Conservation (phyloP, 2,329 filamentous ascomycete species). For the Phyllosticta citribraziliensis region DNA sequence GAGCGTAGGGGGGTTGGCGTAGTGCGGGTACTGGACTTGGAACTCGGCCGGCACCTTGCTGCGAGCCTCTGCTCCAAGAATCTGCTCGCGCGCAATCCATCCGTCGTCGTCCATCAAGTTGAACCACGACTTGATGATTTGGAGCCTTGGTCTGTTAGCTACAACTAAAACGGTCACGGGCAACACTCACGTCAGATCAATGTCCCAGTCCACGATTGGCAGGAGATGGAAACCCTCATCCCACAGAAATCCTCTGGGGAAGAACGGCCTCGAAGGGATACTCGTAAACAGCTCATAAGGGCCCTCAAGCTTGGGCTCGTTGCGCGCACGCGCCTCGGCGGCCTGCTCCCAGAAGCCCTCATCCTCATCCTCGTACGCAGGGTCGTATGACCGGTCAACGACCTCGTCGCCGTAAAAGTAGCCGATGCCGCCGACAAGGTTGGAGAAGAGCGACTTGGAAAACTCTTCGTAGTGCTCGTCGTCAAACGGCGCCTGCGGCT, state of each 20-base stretch:
- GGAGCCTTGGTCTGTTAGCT: slow-evolving; percentile 39
- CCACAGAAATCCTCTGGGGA: slow-evolving; percentile 94
- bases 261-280: slow-evolving; percentile 89
- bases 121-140: slow-evolving; percentile 93
- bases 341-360: slow-evolving; percentile 95
- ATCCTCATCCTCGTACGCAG: slow-evolving; percentile 88
- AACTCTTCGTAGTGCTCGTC: slow-evolving; percentile 66
- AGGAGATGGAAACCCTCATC: slow-evolving; percentile 95
- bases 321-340: slow-evolving; percentile 63
- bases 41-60: slow-evolving; percentile 93
- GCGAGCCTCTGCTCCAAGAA: slow-evolving; percentile 80
- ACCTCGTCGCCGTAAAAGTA: slow-evolving; percentile 88
- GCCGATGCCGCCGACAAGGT: slow-evolving; percentile 84
- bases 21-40: slow-evolving; percentile 91
- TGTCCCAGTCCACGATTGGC: slow-evolving; percentile 87
- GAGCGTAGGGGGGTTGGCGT: slow-evolving; percentile 91
- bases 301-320: slow-evolving; percentile 61
- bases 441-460: slow-evolving; percentile 85
- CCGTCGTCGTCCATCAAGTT: slow-evolving; percentile 92
- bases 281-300: slow-evolving; percentile 85
- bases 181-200: slow-evolving; percentile 57
- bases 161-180: too few relatives aligned
- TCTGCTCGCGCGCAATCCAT: slow-evolving; percentile 96
- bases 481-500: slow-evolving; percentile 66
- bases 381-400: slow-evolving; percentile 82